Base-by-base conservation (phyloP, 345 rosid genomes). In the Carallia pectinifolia region DNA sequence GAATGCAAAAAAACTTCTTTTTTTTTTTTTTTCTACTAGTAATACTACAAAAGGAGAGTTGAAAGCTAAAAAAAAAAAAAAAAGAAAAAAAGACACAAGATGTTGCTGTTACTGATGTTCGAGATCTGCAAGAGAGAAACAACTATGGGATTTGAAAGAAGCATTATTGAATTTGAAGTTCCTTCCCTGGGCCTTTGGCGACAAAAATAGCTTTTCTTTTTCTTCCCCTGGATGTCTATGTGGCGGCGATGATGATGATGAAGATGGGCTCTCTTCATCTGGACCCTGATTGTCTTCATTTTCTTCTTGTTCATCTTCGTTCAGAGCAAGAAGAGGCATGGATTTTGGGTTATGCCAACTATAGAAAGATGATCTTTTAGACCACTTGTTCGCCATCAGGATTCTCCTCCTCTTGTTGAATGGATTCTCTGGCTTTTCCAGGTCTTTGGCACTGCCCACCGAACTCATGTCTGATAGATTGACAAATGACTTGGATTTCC, bases 401-500 rank as follows among this genome's bases (percentile, higher is more conserved):
- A 89, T 37, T 38, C 96, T 82, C 47, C 98, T 81, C 66, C 88
- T 87, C 77, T 90, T 92, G 81, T 89, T 92, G 71, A 92, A 85
- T 12, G 93, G 87, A 66, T 85, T 89, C 81, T 92, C 98, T 47
- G 76, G 70, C 75, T 90, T 90, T 80, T 66, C 82, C 68, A 92
- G 54, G 60, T 88, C 94, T 54, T 87, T 87, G 7, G 77, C 79
- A 56, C 69, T 61, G 18, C 6, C 53, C 19, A 38, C n/a, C 13
- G 44, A 48, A 5, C 61, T 81, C 75, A 80, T 80, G 53, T 89
- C 95, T 40, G 86, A 53, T 7, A 92, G 65, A 80, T 85, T 87
- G 8, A 80, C 84, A 67, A 93, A 93, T 9, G 98, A 93, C 70
- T 90, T 93, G 18, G 95, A 90, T 81, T 87, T 93, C 37, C 98